These are phyloP conservation scores for Phytophthora chlamydospora DNA, from an alignment of 352 stramenopile species.

Conservation along the genomic window DNA sequence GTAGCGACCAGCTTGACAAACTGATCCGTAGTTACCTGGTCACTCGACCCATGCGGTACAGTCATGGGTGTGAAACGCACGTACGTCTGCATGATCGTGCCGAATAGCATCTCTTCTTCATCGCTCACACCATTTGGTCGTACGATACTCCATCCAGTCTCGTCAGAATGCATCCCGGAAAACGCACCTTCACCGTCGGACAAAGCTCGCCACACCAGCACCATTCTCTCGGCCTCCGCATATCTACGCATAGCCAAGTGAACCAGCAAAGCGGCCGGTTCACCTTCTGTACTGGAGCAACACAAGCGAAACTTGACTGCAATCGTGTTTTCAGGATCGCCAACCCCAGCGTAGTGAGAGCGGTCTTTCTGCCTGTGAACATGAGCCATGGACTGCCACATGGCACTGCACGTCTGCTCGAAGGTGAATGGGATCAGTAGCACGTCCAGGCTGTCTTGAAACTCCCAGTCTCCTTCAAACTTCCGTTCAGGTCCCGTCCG, in stretches of 20 bases:
- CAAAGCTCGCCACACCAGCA: constrained; percentile 60
- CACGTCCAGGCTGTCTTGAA: constrained; percentile 30
- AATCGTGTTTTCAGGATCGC: constrained; percentile 37
- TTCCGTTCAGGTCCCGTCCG: constrained; percentile 9
- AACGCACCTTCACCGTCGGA: constrained; percentile 39
- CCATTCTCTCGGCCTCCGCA: constrained; percentile 42
- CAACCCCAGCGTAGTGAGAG: constrained; percentile 10
- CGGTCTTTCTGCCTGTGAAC: constrained; percentile 12
- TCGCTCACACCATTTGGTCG: constrained; percentile 8
- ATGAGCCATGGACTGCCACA: constrained; percentile 22
- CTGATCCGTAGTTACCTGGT: constrained; percentile 10
- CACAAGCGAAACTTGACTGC: constrained; percentile 27
- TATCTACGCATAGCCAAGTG: constrained; percentile 48
- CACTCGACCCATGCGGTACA: constrained; percentile 1
- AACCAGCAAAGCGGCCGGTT: constrained; percentile 13
- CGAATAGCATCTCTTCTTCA: not conserved
- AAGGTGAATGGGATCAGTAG: constrained; percentile 19
- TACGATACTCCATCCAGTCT: constrained; percentile 59
- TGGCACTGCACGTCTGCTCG: constrained; percentile 10
- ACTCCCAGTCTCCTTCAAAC: constrained; percentile 17
- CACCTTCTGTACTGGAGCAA: constrained; percentile 1
- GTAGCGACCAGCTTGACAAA: constrained; percentile 28
- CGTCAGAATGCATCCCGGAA: constrained; percentile 52
- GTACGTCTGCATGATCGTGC: constrained; percentile 20
- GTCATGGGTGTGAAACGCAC: constrained; percentile 23